Evolutionary conservation across 129 eudicot genomes (phyloP), one percentile per base, ranked within the genome.

Genomic region (Rutidosis leptorrhynchoides): DNA sequence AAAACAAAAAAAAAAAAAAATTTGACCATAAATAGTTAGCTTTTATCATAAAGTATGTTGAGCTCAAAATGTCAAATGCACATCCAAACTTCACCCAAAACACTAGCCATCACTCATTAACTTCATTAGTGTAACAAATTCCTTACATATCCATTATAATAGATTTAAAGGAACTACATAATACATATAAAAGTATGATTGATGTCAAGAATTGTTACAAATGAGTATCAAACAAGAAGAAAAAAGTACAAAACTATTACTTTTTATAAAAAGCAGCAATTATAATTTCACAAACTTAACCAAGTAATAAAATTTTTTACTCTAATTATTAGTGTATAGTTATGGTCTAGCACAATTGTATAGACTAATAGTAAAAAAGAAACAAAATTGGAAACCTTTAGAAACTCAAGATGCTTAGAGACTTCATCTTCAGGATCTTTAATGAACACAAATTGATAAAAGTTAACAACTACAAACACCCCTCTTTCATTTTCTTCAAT

Each of bases 401-500:
- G 37, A 70, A 90, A 86, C 43, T 83, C 26, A 16, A 86, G 87
- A 81, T 90, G 97, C 54, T 76, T 81, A 17, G 86, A 46, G 65
- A 90, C 86, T 71, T 87, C 95, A 35, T 45, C 37, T 64, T 84
- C 68, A 21, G 97, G 96, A 63, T 90, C 60, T 69, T 79, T 2
- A 19, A 90, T 79, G 42, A 67, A 80, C 57, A 85, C 90, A 72
- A 90, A 87, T 1, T 78, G 75, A 71, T 90, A 90, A 68, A 87
- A 90, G 73, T 90, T 90, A 19, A 90, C 97, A 64, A 90, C 96
- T 45, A 90, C 75, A 70, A 82, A 84, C 29, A 49, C 67, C 90
- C 53, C 51, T 79, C 64, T 67, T 61, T 75, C 77, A 30, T 64
- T 28, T 15, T 64, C 79, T 37, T 43, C 55, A 10, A 58, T 22